These are phyloP conservation scores for Fusarium sp. DNA, from an alignment of 2,329 filamentous ascomycete species.

Conservation along the genomic window DNA sequence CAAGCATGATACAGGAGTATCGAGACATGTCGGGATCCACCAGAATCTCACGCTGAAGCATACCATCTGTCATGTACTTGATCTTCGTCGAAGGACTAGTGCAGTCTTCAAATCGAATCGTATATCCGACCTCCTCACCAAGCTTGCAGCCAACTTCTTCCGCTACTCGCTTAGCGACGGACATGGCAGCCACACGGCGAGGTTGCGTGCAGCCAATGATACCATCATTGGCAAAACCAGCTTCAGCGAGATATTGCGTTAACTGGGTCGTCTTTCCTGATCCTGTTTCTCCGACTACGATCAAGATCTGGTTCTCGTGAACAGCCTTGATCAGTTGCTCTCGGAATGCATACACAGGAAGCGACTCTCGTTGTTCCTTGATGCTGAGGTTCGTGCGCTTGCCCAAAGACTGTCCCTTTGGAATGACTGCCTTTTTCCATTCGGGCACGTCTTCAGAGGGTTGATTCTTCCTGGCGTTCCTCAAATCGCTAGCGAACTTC, in stretches of 20 bases:
- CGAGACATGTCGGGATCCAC: constrained; percentile 87
- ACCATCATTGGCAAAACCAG: constrained; percentile 84
- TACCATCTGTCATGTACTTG: constrained; percentile 99
- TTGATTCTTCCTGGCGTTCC: constrained; percentile 69
- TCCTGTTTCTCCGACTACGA: constrained; percentile 96
- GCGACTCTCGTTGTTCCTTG: constrained; percentile 89
- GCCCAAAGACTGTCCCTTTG: constrained; percentile 82
- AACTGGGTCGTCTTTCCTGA: constrained; percentile 97
- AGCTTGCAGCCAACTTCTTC: constrained; percentile 94
- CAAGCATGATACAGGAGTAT: constrained; percentile 97
- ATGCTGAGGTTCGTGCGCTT: constrained; percentile 92
- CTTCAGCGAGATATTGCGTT: constrained; percentile 94
- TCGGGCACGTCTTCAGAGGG: constrained; percentile 80
- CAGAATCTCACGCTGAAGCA: constrained; percentile 94
- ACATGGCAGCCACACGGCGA: constrained; percentile 96
- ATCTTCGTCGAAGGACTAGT: constrained; percentile 89
- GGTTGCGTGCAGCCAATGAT: constrained; percentile 98
- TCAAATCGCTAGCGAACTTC: constrained; percentile 88
- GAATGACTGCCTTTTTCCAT: constrained; percentile 87
- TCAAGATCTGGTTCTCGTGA: constrained; percentile 85
- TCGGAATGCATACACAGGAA: constrained; percentile 91
- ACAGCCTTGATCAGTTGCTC: constrained; percentile 89
- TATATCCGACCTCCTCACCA: constrained; percentile 94
- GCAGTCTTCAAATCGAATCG: constrained; percentile 95
- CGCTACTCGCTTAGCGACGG: constrained; percentile 93